These are phyloP conservation scores for Annulohypoxylon moriforme DNA, from an alignment of 495 filamentous ascomycete species.

Conservation along the genomic window DNA sequence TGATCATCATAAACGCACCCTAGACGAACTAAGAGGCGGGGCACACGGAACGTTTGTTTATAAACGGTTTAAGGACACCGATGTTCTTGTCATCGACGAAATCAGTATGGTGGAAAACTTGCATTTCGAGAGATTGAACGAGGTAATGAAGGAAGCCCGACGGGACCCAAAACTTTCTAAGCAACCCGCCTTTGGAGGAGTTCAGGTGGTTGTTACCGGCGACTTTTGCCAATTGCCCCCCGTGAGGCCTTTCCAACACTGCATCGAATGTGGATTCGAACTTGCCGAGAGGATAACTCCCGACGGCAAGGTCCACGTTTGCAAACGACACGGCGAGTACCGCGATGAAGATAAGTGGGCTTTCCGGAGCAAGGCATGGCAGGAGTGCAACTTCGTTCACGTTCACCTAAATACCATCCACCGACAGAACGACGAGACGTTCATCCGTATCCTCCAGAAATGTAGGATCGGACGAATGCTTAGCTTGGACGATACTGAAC, in stretches of 20 bases:
- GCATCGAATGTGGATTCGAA: conserved; percentile 78
- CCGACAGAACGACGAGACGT: conserved; percentile 62
- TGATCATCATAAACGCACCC: conserved; percentile 40
- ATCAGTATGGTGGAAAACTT: conserved; percentile 66
- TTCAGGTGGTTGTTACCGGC: conserved; percentile 92
- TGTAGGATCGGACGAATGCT: conserved; percentile 58
- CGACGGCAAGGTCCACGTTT: conserved; percentile 73
- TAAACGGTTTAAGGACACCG: conserved; percentile 52
- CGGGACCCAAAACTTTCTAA: conserved; percentile 58
- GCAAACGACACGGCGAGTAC: conserved; percentile 48
- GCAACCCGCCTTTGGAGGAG: conserved; percentile 84
- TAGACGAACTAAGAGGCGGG: conserved; percentile 24
- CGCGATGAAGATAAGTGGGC: conserved; percentile 54
- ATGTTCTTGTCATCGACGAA: conserved; percentile 61
- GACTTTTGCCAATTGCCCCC: conserved; percentile 97
- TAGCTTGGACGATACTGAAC: conserved; percentile 49
- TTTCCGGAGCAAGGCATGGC: conserved; percentile 55
- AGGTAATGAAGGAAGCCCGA: conserved; percentile 58
- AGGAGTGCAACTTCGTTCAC: conserved; percentile 51
- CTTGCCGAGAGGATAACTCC: conserved; percentile 77
- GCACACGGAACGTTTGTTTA: conserved; percentile 21
- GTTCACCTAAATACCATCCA: conserved; percentile 61
- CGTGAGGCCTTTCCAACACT: conserved; percentile 83
- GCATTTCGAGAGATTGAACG: conserved; percentile 65
- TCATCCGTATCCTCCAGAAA: conserved; percentile 64